Conservation (phyloP, 2,329 filamentous ascomycete genomes). For the Pseudocercospora eumusae region DNA sequence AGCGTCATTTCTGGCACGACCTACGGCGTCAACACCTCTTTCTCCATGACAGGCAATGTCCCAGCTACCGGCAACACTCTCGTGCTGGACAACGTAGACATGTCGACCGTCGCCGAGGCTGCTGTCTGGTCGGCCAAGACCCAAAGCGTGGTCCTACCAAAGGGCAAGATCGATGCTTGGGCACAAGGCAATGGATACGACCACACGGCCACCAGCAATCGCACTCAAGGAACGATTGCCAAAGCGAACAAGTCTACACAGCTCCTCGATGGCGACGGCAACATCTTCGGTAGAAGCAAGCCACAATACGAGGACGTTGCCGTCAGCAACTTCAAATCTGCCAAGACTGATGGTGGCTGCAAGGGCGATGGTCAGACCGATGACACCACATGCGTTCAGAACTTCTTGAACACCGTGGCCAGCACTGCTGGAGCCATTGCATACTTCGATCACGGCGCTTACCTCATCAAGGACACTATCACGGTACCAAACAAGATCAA, state of each 20-base stretch:
- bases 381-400: constrained; percentile 82
- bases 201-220: constrained; percentile 46
- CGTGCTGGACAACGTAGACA: constrained; percentile 87
- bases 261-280: constrained; percentile 66
- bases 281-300: constrained; percentile 80
- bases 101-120: constrained; percentile 63
- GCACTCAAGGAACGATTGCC: constrained; percentile 16
- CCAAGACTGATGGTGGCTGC: constrained; percentile 72
- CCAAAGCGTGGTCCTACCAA: constrained; percentile 63
- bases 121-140: constrained; percentile 63
- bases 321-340: constrained; percentile 73
- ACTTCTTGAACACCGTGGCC: constrained; percentile 67
- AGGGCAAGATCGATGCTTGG: constrained; percentile 71
- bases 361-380: constrained; percentile 86
- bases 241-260: constrained; percentile 50
- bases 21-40: constrained; percentile 76
- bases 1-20: constrained; percentile 74
- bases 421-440: constrained; percentile 57
- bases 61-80: constrained; percentile 75
- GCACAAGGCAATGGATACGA: constrained; percentile 76
- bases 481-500: constrained; percentile 63
- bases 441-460: constrained; percentile 66
- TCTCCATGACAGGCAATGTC: constrained; percentile 62
- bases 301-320: constrained; percentile 77
- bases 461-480: constrained; percentile 62